Conservation (phyloP, 306 rosid species). For the Vigna trinervia region DNA sequence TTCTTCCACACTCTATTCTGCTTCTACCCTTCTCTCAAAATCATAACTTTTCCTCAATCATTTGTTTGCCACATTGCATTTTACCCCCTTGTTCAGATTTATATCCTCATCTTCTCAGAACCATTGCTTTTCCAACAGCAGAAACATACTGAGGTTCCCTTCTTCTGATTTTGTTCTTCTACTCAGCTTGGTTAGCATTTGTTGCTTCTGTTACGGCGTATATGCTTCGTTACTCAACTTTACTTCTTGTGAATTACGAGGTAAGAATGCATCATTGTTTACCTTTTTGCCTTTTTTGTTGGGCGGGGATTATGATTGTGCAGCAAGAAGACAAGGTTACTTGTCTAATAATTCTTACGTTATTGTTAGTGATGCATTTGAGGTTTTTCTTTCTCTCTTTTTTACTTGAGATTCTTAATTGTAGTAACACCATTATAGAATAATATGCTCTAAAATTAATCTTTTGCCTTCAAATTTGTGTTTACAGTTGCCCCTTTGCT, state of each 20-base stretch:
- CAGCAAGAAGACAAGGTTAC: not conserved
- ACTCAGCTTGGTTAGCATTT: constrained; percentile 11
- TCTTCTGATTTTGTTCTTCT: constrained; percentile 32
- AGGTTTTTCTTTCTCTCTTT: not conserved
- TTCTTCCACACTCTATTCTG: constrained; percentile 19
- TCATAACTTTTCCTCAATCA: not conserved
- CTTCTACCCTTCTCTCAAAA: constrained; percentile 35
- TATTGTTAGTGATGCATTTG: not conserved
- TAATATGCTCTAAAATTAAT: not conserved
- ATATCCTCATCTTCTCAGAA: constrained; percentile 3
- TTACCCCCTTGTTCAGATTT: constrained; percentile 25
- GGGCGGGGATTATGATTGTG: constrained; percentile 15
- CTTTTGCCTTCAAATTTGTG: not conserved
- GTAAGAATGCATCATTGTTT: constrained; percentile 22
- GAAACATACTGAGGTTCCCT: constrained; percentile 35
- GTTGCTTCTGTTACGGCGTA: constrained; percentile 6
- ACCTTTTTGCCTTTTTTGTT: not conserved
- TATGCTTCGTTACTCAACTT: constrained; percentile 39
- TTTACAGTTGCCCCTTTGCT: constrained; percentile 21
- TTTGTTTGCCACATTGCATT: constrained; percentile 40
- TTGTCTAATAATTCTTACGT: not conserved
- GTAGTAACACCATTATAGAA: not conserved
- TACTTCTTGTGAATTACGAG: constrained; percentile 39
- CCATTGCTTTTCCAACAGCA: not conserved
- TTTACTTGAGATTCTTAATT: constrained; percentile 10